Evolutionary conservation across 2,329 filamentous ascomycete genomes (phyloP), one percentile per base, ranked within the genome.

Genomic region (Alternaria infectoria): DNA sequence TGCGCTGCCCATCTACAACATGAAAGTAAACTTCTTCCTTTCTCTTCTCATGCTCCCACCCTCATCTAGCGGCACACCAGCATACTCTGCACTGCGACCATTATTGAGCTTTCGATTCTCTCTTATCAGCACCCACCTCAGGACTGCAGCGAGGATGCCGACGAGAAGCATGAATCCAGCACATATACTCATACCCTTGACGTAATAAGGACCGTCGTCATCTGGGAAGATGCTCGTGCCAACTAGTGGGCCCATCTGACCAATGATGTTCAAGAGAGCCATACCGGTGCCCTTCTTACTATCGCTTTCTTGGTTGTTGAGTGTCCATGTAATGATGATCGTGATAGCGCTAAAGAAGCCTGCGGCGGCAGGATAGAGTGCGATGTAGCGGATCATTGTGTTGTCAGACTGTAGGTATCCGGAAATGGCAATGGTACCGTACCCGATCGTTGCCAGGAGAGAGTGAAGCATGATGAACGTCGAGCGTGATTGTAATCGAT

Each of bases 321-420:
- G 87, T 36, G 88, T 92, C 93, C 93, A 97, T 2, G 92, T 91
- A 60, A 97, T 91, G 69, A 94, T 90, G 30, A 97, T 85, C 0
- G 93, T 93, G 61, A 97, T 91, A 19, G 93, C 91, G 63, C 87
- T 89, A 83, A 97, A 96, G 88, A 97, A 96, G 5, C 93, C 93
- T 1, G 89, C 83, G 2, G 90, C 87, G 2, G 93, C 93, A 0
- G 92, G 93, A 76, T 91, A 97, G 8, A 97, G 86, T 59, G 89
- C 91, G 6, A 90, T 71, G 74, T 97, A 97, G 17, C 93, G 86
- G 40, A 87, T 65, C 47, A 67, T 68, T 1, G 64, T 72, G 51
- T 70, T 66, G 1, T 64, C 30, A 12, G 64, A 72, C 30, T 65
- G 44, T 15, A 85, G 74, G n/a, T 85, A 81, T 10, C 85, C 83